Base-by-base conservation (phyloP, 176 grass and related monocot genomes). In the Pharus latifolius region DNA sequence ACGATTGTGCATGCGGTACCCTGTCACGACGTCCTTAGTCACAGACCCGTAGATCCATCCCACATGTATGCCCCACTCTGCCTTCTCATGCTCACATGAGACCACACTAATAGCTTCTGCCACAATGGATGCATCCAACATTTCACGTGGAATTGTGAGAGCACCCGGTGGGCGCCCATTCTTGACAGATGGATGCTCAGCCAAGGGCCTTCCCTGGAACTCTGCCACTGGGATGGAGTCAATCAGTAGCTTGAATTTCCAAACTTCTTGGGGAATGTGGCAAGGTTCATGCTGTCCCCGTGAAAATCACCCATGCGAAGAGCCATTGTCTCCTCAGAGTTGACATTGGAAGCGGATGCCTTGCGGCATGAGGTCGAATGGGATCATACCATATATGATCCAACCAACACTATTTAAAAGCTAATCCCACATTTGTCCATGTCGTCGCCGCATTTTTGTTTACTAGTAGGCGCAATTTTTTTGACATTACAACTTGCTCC, bases 31-130 rank as follows among this genome's bases (percentile, higher is more conserved):
- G 14, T 80, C 77, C 30, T 80, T 66, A 11, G 77, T 80, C 40
- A 80, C 77, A 3, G 77, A 80, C 45, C 77, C 77, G 12, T 80
- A 80, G 77, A 80, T 80, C 77, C 77, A 80, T 33, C 77, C 77
- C 13, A 80, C 77, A 63, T 66, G 77, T 23, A 62, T 42, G 38
- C 77, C 77, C 77, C 77, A 80, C 46, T 80, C 77, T 14, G 77
- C 72, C 54, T 80, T 80, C 43, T 80, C 77, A 62, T 71, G 72
- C 77, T 66, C 62, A 55, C 77, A 80, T 49, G 77, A 80, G 60
- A 80, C 63, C 24, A 80, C 77, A 51, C 54, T 59, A 18, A 80
- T 69, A 14, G 77, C 77, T 44, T 80, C 77, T 6, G 67, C 66
- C 14, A 80, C 77, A 18, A 47, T 80, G 7, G 56, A 60, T 42